These are phyloP conservation scores for Nicotiana obtusifolia DNA, from an alignment of 257 asterid genomes.

Conservation along the genomic window DNA sequence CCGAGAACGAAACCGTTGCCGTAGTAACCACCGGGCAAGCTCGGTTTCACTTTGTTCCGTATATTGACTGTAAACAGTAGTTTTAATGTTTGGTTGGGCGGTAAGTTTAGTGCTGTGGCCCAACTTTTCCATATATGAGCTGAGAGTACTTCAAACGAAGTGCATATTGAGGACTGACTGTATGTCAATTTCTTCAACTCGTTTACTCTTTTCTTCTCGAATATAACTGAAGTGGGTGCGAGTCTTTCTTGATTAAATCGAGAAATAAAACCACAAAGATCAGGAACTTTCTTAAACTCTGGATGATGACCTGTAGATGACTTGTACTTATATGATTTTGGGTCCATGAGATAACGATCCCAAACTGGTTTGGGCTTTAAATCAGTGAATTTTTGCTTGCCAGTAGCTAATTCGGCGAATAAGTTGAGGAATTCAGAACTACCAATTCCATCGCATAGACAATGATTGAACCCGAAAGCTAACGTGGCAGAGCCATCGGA, in stretches of 20 bases:
- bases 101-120: slow-evolving; percentile 48
- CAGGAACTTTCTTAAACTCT: slow-evolving; percentile 41
- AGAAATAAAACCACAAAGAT: slow-evolving; percentile 32
- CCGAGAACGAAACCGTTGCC: slow-evolving; percentile 65
- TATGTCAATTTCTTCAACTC: slow-evolving; percentile 34
- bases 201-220: slow-evolving; percentile 19
- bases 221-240: slow-evolving; percentile 38
- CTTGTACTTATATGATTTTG: background rate
- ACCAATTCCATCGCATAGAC: slow-evolving; percentile 60
- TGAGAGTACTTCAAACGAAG: slow-evolving; percentile 56
- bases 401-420: slow-evolving; percentile 42
- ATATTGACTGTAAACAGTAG: slow-evolving; percentile 49
- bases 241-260: slow-evolving; percentile 34
- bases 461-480: slow-evolving; percentile 54
- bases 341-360: slow-evolving; percentile 41
- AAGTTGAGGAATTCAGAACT: slow-evolving; percentile 55
- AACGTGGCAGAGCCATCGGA: slow-evolving; percentile 53
- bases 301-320: slow-evolving; percentile 33
- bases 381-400: slow-evolving; percentile 12
- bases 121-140: slow-evolving; percentile 75
- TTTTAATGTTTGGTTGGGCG: slow-evolving; percentile 36
- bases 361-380: slow-evolving; percentile 33
- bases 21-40: slow-evolving; percentile 52
- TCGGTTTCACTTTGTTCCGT: slow-evolving; percentile 49
- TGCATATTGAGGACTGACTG: slow-evolving; percentile 17